Conservation (phyloP, 2,329 filamentous ascomycete genomes). For the Trichophyton simii region DNA sequence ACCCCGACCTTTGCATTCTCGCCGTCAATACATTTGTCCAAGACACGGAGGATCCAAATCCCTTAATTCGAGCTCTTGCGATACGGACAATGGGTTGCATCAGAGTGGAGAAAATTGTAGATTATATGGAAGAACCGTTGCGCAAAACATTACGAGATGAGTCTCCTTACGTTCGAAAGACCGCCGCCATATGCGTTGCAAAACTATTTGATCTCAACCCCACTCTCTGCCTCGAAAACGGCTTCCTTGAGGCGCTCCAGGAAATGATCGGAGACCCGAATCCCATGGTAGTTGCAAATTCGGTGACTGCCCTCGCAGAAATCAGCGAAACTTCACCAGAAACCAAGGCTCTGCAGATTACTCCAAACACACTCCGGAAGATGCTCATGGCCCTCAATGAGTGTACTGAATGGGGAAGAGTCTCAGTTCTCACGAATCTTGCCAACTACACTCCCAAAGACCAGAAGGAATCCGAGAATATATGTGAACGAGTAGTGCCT, state of each 20-base stretch:
- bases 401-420: constrained; percentile 95
- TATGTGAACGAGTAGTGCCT: constrained; percentile 88
- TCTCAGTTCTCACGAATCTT: constrained; percentile 81
- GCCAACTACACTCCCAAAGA: constrained; percentile 80
- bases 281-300: constrained; percentile 98
- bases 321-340: constrained; percentile 85
- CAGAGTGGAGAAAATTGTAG: constrained; percentile 96
- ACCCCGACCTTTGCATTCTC: constrained; percentile 95
- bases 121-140: constrained; percentile 98
- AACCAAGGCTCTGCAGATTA: constrained; percentile 74
- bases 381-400: constrained; percentile 93
- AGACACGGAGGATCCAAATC: constrained; percentile 97
- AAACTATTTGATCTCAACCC: constrained; percentile 96
- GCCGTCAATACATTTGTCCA: constrained; percentile 99
- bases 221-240: constrained; percentile 85
- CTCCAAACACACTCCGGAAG: constrained; percentile 76
- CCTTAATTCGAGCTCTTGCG: constrained; percentile 82
- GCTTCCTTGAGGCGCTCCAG: constrained; percentile 84
- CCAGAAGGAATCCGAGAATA: constrained; percentile 92
- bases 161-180: constrained; percentile 96
- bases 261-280: constrained; percentile 96
- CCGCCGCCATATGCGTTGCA: constrained; percentile 91
- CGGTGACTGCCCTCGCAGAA: constrained; percentile 82
- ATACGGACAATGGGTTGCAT: constrained; percentile 99
- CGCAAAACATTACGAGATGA: constrained; percentile 94